Evolutionary conservation across 208 protist genomes (phyloP).

Genomic region (Leishmania turanica): DNA sequence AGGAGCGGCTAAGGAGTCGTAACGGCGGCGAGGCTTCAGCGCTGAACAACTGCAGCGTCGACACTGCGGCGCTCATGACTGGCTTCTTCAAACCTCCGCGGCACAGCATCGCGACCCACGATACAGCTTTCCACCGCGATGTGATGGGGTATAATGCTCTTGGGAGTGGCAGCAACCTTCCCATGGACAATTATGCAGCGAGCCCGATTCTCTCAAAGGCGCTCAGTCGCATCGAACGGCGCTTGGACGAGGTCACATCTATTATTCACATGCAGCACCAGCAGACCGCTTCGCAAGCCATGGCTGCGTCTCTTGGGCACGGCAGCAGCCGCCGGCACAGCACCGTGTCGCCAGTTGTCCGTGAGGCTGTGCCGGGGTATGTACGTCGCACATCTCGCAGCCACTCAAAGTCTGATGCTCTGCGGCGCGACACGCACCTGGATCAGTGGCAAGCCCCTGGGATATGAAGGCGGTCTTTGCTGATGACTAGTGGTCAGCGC

Average conservation of each 20-base stretch:
- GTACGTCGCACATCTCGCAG: constrained; percentile 21
- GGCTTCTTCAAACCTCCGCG: constrained; percentile 63
- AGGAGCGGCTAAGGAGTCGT: constrained; percentile 36
- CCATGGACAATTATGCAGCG: constrained; percentile 24
- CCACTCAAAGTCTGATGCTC: constrained; percentile 23
- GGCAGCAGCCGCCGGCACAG: constrained; percentile 25
- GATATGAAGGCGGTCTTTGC: constrained; percentile 8
- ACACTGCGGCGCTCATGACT: constrained; percentile 54
- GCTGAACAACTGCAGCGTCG: constrained; percentile 43
- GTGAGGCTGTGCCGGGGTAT: constrained; percentile 16
- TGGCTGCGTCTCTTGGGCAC: constrained; percentile 1
- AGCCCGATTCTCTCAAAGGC: constrained; percentile 56
- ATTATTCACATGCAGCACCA: constrained; percentile 56
- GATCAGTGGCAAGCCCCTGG: constrained; percentile 29
- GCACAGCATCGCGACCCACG: constrained; percentile 8
- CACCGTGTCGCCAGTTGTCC: constrained; percentile 14
- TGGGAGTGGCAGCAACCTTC: constrained; percentile 7
- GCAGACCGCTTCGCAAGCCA: background rate
- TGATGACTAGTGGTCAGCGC: background rate
- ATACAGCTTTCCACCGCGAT: constrained; percentile 14
- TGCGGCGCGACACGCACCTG: constrained; percentile 22
- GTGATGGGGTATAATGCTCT: constrained; percentile 6
- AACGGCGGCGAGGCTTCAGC: constrained; percentile 24
- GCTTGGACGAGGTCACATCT: constrained; percentile 73
- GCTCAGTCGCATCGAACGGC: constrained; percentile 66